phyloP scores from a whole-genome alignment of 768 basidiomycete genomes.

The Hypsizygus marmoreus region DNA sequence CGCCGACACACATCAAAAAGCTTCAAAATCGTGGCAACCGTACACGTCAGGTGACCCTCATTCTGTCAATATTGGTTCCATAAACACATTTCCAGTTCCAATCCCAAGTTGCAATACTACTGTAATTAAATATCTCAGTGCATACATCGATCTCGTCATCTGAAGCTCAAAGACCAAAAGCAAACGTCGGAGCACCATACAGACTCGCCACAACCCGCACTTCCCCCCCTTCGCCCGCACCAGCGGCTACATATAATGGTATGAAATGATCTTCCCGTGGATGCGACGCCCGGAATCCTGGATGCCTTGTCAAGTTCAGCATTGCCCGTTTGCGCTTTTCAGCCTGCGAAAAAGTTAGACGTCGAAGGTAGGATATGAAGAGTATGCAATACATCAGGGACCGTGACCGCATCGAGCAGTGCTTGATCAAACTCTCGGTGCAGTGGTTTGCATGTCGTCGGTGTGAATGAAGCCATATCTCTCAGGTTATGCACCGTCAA shows the following conservation, averaged over 20 bases:
- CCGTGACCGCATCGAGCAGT: slow-evolving; percentile 53
- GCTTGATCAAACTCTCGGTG: slow-evolving; percentile 63
- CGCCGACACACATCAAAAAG: not conserved
- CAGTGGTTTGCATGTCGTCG: slow-evolving; percentile 45
- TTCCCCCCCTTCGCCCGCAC: slow-evolving; percentile 62
- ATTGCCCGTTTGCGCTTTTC: slow-evolving; percentile 57
- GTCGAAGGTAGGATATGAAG: not conserved
- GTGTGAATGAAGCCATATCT: slow-evolving; percentile 52
- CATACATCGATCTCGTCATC: not conserved
- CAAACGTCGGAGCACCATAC: slow-evolving; percentile 65
- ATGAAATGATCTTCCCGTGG: slow-evolving; percentile 83
- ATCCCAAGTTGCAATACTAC: too few relatives aligned
- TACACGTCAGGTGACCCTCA: too few relatives aligned
- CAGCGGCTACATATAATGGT: slow-evolving; percentile 76
- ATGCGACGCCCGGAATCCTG: slow-evolving; percentile 66
- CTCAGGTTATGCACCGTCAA: slow-evolving; percentile 67
- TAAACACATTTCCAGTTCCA: too few relatives aligned
- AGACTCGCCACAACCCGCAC: slow-evolving; percentile 50
- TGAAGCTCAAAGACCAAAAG: slow-evolving; percentile 52
- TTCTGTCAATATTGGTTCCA: too few relatives aligned
- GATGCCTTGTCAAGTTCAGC: slow-evolving; percentile 54
- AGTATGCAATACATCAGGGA: slow-evolving; percentile 41
- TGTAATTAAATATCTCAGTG: slow-evolving; percentile 1
- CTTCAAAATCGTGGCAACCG: too few relatives aligned
- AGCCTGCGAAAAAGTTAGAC: slow-evolving; percentile 34